Percentiles rank a stretch among this genome's conserved stretches.
These are phyloP conservation scores for Aspergillus nanangensis DNA, from an alignment of 495 filamentous ascomycete species.

Conservation along the genomic window DNA sequence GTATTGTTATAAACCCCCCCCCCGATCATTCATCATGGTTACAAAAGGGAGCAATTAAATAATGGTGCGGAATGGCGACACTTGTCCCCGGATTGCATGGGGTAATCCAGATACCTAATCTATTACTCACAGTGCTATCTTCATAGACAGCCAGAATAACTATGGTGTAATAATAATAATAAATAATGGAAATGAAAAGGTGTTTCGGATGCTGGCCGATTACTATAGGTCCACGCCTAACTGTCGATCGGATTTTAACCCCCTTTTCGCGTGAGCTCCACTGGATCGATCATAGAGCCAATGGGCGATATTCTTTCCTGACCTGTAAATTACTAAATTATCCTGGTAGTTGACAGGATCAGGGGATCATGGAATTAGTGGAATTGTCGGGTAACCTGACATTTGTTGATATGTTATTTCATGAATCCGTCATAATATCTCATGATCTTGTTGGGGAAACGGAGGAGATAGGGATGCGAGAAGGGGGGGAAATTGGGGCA, in stretches of 20 bases:
- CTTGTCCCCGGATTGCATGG: neutral
- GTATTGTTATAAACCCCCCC: too few species aligned
- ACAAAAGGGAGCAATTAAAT: too few species aligned
- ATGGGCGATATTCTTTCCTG: too few species aligned
- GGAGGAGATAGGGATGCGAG: neutral
- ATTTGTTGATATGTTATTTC: too few species aligned
- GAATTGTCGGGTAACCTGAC: too few species aligned
- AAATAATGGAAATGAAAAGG: too few species aligned
- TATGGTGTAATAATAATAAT: too few species aligned
- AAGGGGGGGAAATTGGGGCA: neutral
- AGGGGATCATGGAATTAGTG: too few species aligned
- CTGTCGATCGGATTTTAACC: constrained; percentile 11
- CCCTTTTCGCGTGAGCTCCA: constrained; percentile 7
- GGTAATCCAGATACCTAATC: neutral
- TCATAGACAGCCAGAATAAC: neutral
- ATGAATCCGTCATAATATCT: neutral
- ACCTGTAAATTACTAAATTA: too few species aligned
- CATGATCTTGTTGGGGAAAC: neutral
- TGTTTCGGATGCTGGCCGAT: constrained; percentile 16
- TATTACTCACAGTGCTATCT: neutral
- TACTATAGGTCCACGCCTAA: constrained; percentile 1
- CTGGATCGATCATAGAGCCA: neutral
- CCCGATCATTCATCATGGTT: too few species aligned
- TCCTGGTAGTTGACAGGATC: too few species aligned
- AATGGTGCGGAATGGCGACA: neutral